Conservation (phyloP, 768 basidiomycete genomes). For the Mycena latifolia region DNA sequence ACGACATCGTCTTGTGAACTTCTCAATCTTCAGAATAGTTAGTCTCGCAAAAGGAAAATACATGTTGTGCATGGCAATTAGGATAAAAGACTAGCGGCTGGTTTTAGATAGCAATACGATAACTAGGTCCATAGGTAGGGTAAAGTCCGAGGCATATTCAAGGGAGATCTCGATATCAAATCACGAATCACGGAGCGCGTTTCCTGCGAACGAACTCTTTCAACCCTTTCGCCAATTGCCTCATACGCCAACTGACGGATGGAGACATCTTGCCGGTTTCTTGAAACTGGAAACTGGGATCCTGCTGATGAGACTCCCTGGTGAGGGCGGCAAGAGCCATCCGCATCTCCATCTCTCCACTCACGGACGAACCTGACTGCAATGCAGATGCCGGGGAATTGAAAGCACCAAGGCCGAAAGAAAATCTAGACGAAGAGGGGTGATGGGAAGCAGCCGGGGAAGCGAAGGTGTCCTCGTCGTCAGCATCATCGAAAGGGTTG, state of each 20-base stretch:
- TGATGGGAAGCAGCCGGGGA: slow-evolving; percentile 34
- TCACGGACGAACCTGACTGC: slow-evolving; percentile 63
- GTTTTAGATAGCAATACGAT: slow-evolving; percentile 31
- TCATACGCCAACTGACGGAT: slow-evolving; percentile 39
- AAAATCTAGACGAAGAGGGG: slow-evolving; percentile 36
- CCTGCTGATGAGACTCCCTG: slow-evolving; percentile 32
- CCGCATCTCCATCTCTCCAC: slow-evolving; percentile 69
- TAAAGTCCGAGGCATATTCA: background rate
- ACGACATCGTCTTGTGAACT: too few species aligned
- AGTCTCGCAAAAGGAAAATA: too few species aligned
- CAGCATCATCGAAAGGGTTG: slow-evolving; percentile 43
- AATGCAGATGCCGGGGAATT: slow-evolving; percentile 35
- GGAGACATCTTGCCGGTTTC: slow-evolving; percentile 32
- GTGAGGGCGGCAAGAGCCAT: slow-evolving; percentile 63
- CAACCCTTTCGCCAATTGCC: slow-evolving; percentile 47
- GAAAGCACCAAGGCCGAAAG: slow-evolving; percentile 45
- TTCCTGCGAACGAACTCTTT: slow-evolving; percentile 45
- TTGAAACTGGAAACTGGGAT: slow-evolving; percentile 35
- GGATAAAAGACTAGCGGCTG: slow-evolving; percentile 22
- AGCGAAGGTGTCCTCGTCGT: slow-evolving; percentile 43
- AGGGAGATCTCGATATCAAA: background rate
- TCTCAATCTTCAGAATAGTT: too few species aligned
- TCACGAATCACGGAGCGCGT: slow-evolving; percentile 12
- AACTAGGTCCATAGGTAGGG: background rate
- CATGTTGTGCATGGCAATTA: too few species aligned